phyloP scores from a whole-genome alignment of 352 stramenopile species.

The Globisporangium lucens region DNA sequence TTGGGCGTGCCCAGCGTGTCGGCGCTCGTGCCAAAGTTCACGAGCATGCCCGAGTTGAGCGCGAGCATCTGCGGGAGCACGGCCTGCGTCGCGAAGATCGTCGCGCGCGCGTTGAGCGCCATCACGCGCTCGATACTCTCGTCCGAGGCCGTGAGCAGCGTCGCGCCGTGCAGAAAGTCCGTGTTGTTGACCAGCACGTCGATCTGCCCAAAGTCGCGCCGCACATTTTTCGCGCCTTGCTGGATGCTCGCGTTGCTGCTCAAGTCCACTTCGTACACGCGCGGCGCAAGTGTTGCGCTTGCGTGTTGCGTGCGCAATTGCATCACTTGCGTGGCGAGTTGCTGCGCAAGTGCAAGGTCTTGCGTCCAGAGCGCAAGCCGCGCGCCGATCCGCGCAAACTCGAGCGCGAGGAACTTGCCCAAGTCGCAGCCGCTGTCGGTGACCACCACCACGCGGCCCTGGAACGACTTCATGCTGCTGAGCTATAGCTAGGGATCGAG shows the following conservation, averaged over 20 bases:
- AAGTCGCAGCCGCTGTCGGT: slow-evolving; percentile 30
- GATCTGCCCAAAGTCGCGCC: slow-evolving; percentile 19
- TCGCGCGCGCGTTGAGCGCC: slow-evolving; percentile 34
- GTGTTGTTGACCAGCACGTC: slow-evolving; percentile 53
- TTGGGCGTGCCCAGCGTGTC: slow-evolving; percentile 29
- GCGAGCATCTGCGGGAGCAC: slow-evolving; percentile 45
- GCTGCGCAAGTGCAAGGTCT: slow-evolving; percentile 7
- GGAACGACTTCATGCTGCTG: slow-evolving; percentile 16
- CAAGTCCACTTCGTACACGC: slow-evolving; percentile 22
- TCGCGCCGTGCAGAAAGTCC: slow-evolving; percentile 37
- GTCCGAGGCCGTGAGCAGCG: slow-evolving; percentile 28
- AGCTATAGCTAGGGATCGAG: not conserved
- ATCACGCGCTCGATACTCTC: slow-evolving; percentile 26
- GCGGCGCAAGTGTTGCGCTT: not conserved
- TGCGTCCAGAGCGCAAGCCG: slow-evolving; percentile 18
- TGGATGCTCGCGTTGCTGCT: slow-evolving; percentile 19
- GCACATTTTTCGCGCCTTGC: slow-evolving; percentile 7
- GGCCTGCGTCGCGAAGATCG: slow-evolving; percentile 39
- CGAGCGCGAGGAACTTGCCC: slow-evolving; percentile 26
- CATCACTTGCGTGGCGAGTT: not conserved
- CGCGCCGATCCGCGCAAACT: slow-evolving; percentile 24
- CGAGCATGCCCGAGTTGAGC: slow-evolving; percentile 24
- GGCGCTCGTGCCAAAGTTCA: slow-evolving; percentile 35
- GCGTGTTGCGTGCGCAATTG: not conserved
- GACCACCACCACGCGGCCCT: slow-evolving; percentile 35